phyloP scores from a whole-genome alignment of 2,329 filamentous ascomycete species.

The Coniochaeta sp. region DNA sequence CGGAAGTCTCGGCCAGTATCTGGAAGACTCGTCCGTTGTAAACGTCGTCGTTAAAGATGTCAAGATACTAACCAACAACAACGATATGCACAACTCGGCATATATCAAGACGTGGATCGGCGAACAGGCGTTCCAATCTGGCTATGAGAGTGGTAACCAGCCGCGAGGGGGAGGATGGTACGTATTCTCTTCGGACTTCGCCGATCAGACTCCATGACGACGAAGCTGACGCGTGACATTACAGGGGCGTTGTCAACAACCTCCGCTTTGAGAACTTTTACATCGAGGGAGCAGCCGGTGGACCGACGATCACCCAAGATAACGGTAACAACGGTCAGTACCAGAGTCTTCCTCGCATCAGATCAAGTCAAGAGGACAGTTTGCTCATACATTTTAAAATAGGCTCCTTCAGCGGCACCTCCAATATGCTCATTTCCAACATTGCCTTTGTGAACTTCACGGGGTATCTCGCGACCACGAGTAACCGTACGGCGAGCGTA shows the following conservation, averaged over 20 bases:
- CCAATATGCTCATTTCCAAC: constrained; percentile 40
- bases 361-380: background rate
- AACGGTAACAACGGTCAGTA: constrained; percentile 34
- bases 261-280: constrained; percentile 43
- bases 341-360: background rate
- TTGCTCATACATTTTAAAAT: background rate
- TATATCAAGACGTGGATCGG: constrained; percentile 53
- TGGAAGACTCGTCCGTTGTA: constrained; percentile 42
- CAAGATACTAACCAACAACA: constrained; percentile 33
- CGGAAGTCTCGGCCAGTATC: constrained; percentile 46
- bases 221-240: background rate
- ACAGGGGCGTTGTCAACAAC: constrained; percentile 39
- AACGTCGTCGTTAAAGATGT: constrained; percentile 40
- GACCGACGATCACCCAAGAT: constrained; percentile 36
- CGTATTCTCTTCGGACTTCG: background rate
- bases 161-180: constrained; percentile 41
- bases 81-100: constrained; percentile 37
- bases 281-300: constrained; percentile 34
- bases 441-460: constrained; percentile 43
- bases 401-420: constrained; percentile 34
- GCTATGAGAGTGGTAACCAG: constrained; percentile 39
- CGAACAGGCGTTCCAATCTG: constrained; percentile 31
- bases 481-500: constrained; percentile 28
- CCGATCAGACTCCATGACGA: background rate
- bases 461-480: constrained; percentile 29